phyloP scores from a whole-genome alignment of 2,329 filamentous ascomycete species.

The Xylariaceae sp. region DNA sequence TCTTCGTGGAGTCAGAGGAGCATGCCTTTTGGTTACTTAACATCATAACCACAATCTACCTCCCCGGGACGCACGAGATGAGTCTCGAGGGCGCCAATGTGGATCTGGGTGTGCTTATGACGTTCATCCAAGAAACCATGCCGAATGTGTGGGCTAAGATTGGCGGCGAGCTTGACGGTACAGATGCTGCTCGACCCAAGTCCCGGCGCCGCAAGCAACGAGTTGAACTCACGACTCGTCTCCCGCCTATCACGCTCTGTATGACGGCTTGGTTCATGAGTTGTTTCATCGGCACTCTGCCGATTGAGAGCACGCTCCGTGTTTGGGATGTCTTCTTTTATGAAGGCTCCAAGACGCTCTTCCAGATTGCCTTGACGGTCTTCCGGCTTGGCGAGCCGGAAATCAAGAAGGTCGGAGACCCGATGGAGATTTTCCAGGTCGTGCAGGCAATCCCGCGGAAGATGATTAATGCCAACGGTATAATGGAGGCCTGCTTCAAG shows the following conservation, averaged over 20 bases:
- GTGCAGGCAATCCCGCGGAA: slow-evolving; percentile 82
- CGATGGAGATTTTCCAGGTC: slow-evolving; percentile 94
- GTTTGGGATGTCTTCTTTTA: slow-evolving; percentile 97
- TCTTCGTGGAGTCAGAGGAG: slow-evolving; percentile 85
- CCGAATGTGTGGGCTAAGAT: slow-evolving; percentile 86
- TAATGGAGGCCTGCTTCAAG: slow-evolving; percentile 81
- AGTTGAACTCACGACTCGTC: slow-evolving; percentile 46
- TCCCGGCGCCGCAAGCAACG: slow-evolving; percentile 38
- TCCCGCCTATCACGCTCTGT: slow-evolving; percentile 87
- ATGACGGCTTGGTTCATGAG: slow-evolving; percentile 99
- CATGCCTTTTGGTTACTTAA: slow-evolving; percentile 91
- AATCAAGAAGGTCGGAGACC: slow-evolving; percentile 74
- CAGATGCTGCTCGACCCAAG: slow-evolving; percentile 34
- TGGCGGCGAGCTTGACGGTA: slow-evolving; percentile 66
- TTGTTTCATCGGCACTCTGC: slow-evolving; percentile 87
- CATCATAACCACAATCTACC: slow-evolving; percentile 81
- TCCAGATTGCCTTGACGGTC: slow-evolving; percentile 83
- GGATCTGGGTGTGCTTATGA: slow-evolving; percentile 90
- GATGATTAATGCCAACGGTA: slow-evolving; percentile 73
- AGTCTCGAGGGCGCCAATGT: slow-evolving; percentile 89
- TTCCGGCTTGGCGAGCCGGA: slow-evolving; percentile 84
- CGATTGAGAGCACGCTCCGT: slow-evolving; percentile 84
- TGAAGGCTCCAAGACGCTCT: slow-evolving; percentile 89
- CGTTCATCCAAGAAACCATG: slow-evolving; percentile 74
- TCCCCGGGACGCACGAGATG: slow-evolving; percentile 88